These are phyloP conservation scores for Xylariaceae sp. DNA, from an alignment of 2,329 filamentous ascomycete species.

Conservation along the genomic window DNA sequence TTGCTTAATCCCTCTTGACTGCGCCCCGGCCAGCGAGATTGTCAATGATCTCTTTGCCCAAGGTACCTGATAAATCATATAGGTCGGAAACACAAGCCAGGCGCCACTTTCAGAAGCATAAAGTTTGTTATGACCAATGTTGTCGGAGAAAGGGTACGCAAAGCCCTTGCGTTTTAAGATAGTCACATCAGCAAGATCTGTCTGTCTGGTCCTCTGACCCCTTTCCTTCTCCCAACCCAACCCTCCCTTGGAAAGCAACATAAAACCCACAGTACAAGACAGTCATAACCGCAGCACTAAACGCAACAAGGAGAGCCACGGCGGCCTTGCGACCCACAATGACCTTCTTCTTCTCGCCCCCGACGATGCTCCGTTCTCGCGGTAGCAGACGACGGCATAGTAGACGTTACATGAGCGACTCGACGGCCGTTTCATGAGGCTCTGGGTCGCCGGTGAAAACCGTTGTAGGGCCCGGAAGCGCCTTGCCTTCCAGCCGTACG, in stretches of 20 bases:
- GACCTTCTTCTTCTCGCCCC: constrained; percentile 23
- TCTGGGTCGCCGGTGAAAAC: constrained; percentile 76
- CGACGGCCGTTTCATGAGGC: constrained; percentile 60
- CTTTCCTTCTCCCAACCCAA: not conserved
- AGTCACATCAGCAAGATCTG: too few species aligned
- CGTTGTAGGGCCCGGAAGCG: constrained; percentile 60
- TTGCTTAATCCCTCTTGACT: constrained; percentile 37
- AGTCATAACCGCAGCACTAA: constrained; percentile 55
- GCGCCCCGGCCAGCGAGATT: constrained; percentile 34
- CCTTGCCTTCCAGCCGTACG: constrained; percentile 78
- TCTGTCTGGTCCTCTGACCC: too few species aligned
- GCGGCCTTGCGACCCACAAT: constrained; percentile 41
- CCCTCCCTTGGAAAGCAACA: not conserved
- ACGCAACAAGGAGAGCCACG: constrained; percentile 42
- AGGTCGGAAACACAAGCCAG: constrained; percentile 49
- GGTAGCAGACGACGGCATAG: constrained; percentile 43
- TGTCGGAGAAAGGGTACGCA: constrained; percentile 50
- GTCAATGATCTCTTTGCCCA: constrained; percentile 45
- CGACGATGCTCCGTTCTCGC: constrained; percentile 18
- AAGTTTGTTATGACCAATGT: constrained; percentile 55
- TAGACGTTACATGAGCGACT: constrained; percentile 59
- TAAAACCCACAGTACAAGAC: constrained; percentile 49
- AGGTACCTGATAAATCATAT: constrained; percentile 46
- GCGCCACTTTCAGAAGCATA: constrained; percentile 42
- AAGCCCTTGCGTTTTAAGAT: too few species aligned